Evolutionary conservation across 257 asterid species (phyloP).

Genomic region (Nicotiana noctiflora): DNA sequence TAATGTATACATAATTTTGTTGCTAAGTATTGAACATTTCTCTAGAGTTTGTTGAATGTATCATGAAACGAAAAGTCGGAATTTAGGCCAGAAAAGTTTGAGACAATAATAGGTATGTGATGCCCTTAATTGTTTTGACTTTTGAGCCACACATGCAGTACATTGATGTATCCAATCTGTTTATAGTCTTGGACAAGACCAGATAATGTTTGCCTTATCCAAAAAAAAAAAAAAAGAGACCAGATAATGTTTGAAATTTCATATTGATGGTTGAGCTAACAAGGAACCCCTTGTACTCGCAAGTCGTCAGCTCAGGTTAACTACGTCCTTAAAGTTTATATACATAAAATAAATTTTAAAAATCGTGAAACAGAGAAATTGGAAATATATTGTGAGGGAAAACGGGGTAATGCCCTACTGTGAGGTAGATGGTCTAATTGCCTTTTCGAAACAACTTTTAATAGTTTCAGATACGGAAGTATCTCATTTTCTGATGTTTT

Average conservation of each 20-base stretch:
- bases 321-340: not conserved
- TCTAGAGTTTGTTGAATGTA: not conserved
- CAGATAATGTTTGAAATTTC: not conserved
- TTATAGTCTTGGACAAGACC: not conserved
- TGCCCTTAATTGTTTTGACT: not conserved
- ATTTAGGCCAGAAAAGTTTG: not conserved
- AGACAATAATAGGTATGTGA: not conserved
- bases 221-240: no score
- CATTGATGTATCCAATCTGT: not conserved
- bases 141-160: not conserved
- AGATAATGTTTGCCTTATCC: not conserved
- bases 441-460: not conserved
- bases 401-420: not conserved
- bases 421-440: not conserved
- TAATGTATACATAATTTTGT: not conserved
- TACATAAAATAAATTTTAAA: not conserved
- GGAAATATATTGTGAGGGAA: not conserved
- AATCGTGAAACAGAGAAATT: not conserved
- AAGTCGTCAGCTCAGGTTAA: not conserved
- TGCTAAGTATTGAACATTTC: not conserved
- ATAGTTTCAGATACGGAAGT: not conserved
- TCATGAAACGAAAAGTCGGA: not conserved
- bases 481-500: not conserved
- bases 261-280: not conserved
- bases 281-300: not conserved